A percentile compares a stretch with the other conserved stretches of the same genome.
Evolutionary conservation across 2,329 filamentous ascomycete species (phyloP).

Genomic region (Lasiodiplodia hormozganensis): DNA sequence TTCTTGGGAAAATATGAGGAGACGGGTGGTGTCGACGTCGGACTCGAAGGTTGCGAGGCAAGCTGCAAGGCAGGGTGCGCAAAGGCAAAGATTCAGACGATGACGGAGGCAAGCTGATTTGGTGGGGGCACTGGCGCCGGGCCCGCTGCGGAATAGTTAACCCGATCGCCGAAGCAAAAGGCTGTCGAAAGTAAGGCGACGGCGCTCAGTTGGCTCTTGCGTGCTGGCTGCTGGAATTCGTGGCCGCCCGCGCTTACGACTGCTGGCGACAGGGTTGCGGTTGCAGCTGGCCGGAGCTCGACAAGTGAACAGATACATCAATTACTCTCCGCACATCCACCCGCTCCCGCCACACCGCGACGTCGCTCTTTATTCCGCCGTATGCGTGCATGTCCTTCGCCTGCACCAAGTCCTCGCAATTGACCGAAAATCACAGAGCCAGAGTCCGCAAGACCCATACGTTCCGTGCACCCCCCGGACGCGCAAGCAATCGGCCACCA

Average conservation of each 20-base stretch:
- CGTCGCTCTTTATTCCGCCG: not conserved
- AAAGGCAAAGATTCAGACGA: slow-evolving; percentile 19
- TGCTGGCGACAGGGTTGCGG: not conserved
- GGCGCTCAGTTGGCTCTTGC: not conserved
- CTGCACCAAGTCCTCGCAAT: not conserved
- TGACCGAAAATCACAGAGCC: not conserved
- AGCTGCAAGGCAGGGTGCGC: slow-evolving; percentile 1
- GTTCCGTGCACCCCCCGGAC: slow-evolving; percentile 1
- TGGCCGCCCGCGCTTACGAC: slow-evolving; percentile 24
- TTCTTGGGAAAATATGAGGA: slow-evolving; percentile 27
- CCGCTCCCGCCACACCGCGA: not conserved
- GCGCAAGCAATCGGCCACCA: slow-evolving; percentile 53
- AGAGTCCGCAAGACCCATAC: not conserved
- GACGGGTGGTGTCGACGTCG: not conserved
- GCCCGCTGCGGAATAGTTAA: slow-evolving; percentile 8
- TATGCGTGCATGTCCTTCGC: not conserved
- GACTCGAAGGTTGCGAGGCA: not conserved
- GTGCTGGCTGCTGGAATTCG: slow-evolving; percentile 9
- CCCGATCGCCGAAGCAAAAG: slow-evolving; percentile 12
- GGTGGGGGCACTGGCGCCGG: slow-evolving; percentile 11
- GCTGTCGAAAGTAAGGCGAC: not conserved
- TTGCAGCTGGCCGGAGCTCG: slow-evolving; percentile 21
- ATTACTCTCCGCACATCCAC: slow-evolving; percentile 8
- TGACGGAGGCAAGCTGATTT: slow-evolving; percentile 26
- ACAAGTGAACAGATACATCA: slow-evolving; percentile 28